These are phyloP conservation scores for Botryotinia globosa DNA, from an alignment of 2,329 filamentous ascomycete genomes.

Conservation along the genomic window DNA sequence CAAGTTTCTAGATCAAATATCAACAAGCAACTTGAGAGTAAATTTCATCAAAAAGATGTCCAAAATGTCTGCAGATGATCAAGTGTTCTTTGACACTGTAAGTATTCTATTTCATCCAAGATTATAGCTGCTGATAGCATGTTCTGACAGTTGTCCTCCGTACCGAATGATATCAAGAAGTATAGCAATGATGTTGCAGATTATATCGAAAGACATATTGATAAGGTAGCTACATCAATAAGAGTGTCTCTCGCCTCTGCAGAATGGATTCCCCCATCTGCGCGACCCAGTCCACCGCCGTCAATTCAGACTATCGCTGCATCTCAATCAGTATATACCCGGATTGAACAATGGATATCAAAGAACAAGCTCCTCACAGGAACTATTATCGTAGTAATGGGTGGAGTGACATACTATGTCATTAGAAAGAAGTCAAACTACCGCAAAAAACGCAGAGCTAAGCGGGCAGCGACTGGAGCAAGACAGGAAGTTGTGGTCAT, in stretches of 20 bases:
- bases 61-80: slow-evolving; percentile 75
- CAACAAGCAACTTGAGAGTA: background rate
- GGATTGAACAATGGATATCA: slow-evolving; percentile 66
- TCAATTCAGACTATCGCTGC: slow-evolving; percentile 22
- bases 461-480: slow-evolving; percentile 76
- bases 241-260: slow-evolving; percentile 66
- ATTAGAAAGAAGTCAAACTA: slow-evolving; percentile 55
- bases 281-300: slow-evolving; percentile 58
- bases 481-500: slow-evolving; percentile 84
- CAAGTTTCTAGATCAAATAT: slow-evolving; percentile 9
- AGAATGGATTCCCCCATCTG: slow-evolving; percentile 69
- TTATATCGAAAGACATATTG: slow-evolving; percentile 77
- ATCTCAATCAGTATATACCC: slow-evolving; percentile 45
- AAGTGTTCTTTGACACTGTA: slow-evolving; percentile 75
- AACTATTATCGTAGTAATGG: slow-evolving; percentile 66
- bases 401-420: slow-evolving; percentile 55
- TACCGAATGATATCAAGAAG: slow-evolving; percentile 63
- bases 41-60: slow-evolving; percentile 3
- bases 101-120: slow-evolving; percentile 38
- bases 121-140: slow-evolving; percentile 9
- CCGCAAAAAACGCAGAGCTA: slow-evolving; percentile 68
- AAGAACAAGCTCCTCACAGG: slow-evolving; percentile 72
- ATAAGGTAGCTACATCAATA: slow-evolving; percentile 67
- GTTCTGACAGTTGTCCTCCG: slow-evolving; percentile 49
- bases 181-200: slow-evolving; percentile 74